Evolutionary conservation across 306 rosid species (phyloP).

Genomic region (Carpinus viminea): DNA sequence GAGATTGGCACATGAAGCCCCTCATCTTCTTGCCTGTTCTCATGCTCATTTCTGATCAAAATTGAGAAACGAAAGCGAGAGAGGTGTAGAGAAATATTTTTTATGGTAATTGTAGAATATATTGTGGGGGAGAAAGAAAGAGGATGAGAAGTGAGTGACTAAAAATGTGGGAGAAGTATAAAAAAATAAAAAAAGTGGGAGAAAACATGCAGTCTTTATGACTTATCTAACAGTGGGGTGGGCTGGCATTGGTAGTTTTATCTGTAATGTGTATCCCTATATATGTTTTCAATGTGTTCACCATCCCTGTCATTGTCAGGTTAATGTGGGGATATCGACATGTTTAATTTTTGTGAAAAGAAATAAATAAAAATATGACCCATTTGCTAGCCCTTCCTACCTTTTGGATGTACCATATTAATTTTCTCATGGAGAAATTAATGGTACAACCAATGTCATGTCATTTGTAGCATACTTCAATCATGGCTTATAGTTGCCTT

Average conservation of each 20-base stretch:
- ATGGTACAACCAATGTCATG: neutral
- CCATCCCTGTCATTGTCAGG: slow-evolving; percentile 50
- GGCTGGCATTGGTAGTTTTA: slow-evolving; percentile 36
- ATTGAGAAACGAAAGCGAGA: neutral
- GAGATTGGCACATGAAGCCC: slow-evolving; percentile 81
- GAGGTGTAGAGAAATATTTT: neutral
- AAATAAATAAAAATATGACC: neutral
- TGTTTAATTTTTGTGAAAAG: neutral
- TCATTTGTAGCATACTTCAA: neutral
- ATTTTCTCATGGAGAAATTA: no score
- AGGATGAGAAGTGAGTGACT: slow-evolving; percentile 27
- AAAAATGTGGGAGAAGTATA: slow-evolving; percentile 17
- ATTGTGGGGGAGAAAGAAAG: neutral
- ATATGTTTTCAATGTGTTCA: slow-evolving; percentile 34
- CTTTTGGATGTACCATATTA: no score
- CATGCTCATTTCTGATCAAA: slow-evolving; percentile 32
- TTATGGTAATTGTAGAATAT: neutral
- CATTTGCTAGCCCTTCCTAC: neutral
- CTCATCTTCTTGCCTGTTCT: slow-evolving; percentile 40
- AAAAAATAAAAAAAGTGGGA: neutral
- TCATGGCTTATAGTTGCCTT: neutral
- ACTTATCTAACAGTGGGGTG: slow-evolving; percentile 42
- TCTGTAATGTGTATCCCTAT: slow-evolving; percentile 29
- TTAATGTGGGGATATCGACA: slow-evolving; percentile 42
- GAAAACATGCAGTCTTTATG: slow-evolving; percentile 53